These are phyloP conservation scores for Dioscorea cayenensis DNA, from an alignment of 116 monocot species.

Conservation along the genomic window DNA sequence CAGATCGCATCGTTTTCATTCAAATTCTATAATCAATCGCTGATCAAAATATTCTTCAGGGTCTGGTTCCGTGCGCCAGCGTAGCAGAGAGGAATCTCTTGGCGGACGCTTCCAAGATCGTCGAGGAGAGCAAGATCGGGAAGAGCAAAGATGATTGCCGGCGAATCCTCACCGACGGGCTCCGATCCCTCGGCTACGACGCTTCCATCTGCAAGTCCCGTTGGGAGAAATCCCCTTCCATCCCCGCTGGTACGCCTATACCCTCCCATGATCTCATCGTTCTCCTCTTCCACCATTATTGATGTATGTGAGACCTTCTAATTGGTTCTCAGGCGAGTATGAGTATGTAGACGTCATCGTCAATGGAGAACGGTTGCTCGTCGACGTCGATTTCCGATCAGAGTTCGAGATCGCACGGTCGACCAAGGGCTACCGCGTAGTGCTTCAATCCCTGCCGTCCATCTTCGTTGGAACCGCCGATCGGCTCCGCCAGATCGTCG, in stretches of 20 bases:
- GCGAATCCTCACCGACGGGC: constrained; percentile 41
- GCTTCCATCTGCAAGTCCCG: constrained; percentile 70
- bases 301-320: neutral
- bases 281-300: neutral
- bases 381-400: constrained; percentile 81
- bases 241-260: constrained; percentile 51
- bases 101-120: constrained; percentile 61
- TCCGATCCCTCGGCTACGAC: constrained; percentile 59
- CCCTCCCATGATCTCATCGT: neutral
- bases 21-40: neutral
- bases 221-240: constrained; percentile 62
- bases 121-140: constrained; percentile 39
- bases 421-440: constrained; percentile 62
- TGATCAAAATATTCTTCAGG: constrained; percentile 21
- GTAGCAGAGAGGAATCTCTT: constrained; percentile 65
- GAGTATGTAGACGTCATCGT: constrained; percentile 84
- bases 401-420: constrained; percentile 93
- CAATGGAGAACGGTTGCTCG: constrained; percentile 33
- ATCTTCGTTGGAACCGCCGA: constrained; percentile 76
- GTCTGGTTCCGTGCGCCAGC: constrained; percentile 54
- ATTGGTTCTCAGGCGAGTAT: constrained; percentile 51
- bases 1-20: neutral
- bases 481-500: constrained; percentile 57
- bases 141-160: constrained; percentile 29
- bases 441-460: constrained; percentile 69